Base-by-base conservation (phyloP, 345 rosid genomes). In the Camelina neglecta region DNA sequence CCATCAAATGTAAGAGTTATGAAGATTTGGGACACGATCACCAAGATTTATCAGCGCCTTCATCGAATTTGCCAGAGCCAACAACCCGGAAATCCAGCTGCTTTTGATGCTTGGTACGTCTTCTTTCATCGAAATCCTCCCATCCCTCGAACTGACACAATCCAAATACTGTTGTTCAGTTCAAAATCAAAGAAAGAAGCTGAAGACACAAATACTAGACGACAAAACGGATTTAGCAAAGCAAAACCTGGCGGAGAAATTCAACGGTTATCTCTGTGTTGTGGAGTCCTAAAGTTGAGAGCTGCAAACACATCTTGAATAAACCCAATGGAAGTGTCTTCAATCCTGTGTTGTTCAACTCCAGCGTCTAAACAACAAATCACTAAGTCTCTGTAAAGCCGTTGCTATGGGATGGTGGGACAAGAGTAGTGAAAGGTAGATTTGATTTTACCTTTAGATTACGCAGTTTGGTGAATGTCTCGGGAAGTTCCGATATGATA, bases 11-110 rank as follows among this genome's bases (percentile, higher is more conserved):
- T 5, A 67, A 39, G 24, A 49, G 48, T 44, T 26, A 29, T 58
- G 60, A 48, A 8, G 42, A 60, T 16, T 47, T 58, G 61, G 21
- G 59, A 33, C 10, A 15, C 29, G n/a, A n/a, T 77, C 76, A 69
- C 84, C 91, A 92, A 56, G 83, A 85, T 75, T 90, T 89, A 75
- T 94, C 98, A 80, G 98, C 96, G 23, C 98, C 93, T 81, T 94
- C 98, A 24, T 94, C 97, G 42, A 94, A 92, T 54, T 87, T 78
- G 38, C 88, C 88, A 33, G 97, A 86, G 63, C 82, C 81, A 11
- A 78, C 81, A 13, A 87, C 94, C 42, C 90, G 79, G 73, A 91
- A 94, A 74, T 94, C 98, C 51, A 94, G 83, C 76, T 90, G 96
- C 79, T 94, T 94, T 84, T 94, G 96, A 83, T 85, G 97, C 84